Base-by-base conservation (phyloP, 345 rosid species). In the Populus davidiana region DNA sequence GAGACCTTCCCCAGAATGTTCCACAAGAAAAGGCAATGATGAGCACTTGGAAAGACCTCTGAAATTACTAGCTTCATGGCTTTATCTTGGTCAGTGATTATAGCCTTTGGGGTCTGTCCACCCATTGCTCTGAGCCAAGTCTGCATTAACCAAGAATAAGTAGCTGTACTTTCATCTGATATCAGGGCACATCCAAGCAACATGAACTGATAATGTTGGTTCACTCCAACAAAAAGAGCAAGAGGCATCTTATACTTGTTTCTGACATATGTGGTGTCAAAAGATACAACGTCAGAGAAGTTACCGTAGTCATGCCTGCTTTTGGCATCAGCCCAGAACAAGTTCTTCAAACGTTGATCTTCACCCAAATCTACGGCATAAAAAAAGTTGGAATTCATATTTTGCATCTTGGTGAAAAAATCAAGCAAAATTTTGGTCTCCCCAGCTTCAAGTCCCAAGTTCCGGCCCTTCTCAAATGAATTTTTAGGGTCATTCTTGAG, bases 281-380 rank as follows among this genome's bases (percentile, higher is more conserved):
- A 82, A 67, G 89, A 88, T 61, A 89, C 94, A 78, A 84, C 91
- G 67, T 91, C 93, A 78, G 83, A 80, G 79, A 91, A 91, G 79
- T 81, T 87, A 39, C 80, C 74, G 56, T 91, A 91, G 67, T 86
- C 89, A 77, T 84, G 81, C 81, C 94, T 89, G 69, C 91, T 85
- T 86, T 89, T 91, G 31, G 90, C 90, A 81, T 91, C 92, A 21
- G 88, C 86, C 93, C 94, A 91, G 61, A 89, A 81, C 29, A 89
- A 76, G 85, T 70, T 89, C 83, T 85, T 91, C 74, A 89, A 71
- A 21, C 88, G 81, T 61, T 84, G 91, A 78, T 91, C 94, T 64
- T 91, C 94, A 10, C 86, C 86, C 66, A 88, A 71, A 73, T 91
- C 91, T 52, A 91, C 75, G 0, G 91, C 91, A 69, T 89, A 89